These are phyloP conservation scores for Zymoseptoria ardabiliae DNA, from an alignment of 2,329 filamentous ascomycete species.

Conservation along the genomic window DNA sequence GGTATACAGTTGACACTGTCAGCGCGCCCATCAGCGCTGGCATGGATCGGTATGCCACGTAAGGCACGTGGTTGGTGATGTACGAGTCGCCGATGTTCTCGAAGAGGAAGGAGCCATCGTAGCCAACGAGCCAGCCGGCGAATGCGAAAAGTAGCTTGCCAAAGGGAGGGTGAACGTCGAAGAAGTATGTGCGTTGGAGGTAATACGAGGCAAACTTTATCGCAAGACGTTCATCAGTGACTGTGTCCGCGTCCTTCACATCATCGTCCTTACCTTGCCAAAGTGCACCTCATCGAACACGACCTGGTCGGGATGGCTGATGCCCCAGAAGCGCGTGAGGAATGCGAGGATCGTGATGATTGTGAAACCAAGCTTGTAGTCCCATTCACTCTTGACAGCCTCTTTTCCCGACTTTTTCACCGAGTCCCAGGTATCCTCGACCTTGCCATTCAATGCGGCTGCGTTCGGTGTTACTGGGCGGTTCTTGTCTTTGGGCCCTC, in stretches of 20 bases:
- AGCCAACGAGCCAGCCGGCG: conserved; percentile 95
- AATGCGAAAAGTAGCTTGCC: conserved; percentile 96
- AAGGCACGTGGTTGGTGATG: conserved; percentile 92
- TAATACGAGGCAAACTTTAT: conserved; percentile 59
- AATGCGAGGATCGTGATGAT: conserved; percentile 81
- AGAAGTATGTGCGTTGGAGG: conserved; percentile 96
- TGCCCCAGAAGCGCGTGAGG: conserved; percentile 89
- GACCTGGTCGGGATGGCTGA: conserved; percentile 89
- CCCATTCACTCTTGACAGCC: conserved; percentile 52
- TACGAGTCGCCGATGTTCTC: conserved; percentile 99
- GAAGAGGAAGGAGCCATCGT: conserved; percentile 94
- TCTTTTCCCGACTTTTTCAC: conserved; percentile 29
- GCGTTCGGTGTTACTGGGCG: conserved; percentile 18
- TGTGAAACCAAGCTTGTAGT: conserved; percentile 71
- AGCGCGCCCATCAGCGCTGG: conserved; percentile 86
- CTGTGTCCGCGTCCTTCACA: conserved; percentile 20
- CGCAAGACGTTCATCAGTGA: neutral
- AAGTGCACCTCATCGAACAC: conserved; percentile 99
- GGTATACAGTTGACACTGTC: conserved; percentile 86
- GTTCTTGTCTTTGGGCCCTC: conserved; percentile 14
- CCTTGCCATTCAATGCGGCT: conserved; percentile 23
- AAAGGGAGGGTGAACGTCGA: conserved; percentile 97
- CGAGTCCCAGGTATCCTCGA: conserved; percentile 33
- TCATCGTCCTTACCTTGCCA: conserved; percentile 65
- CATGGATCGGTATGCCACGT: conserved; percentile 89